Evolutionary conservation across 441 rosid species (phyloP).

Genomic region (Brassica balearica): DNA sequence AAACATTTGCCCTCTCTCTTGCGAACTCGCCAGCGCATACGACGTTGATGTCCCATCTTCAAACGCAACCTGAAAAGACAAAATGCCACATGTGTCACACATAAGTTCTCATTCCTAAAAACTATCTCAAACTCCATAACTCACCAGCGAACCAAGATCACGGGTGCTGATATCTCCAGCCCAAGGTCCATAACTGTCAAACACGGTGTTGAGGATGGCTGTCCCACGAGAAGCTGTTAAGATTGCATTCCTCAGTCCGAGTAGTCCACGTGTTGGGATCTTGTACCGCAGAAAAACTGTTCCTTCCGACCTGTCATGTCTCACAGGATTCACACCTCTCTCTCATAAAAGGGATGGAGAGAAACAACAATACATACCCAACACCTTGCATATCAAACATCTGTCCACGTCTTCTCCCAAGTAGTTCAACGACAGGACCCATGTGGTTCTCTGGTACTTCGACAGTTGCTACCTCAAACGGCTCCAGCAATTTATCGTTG

Average conservation of each 20-base stretch:
- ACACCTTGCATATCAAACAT: constrained; percentile 95
- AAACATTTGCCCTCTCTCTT: constrained; percentile 96
- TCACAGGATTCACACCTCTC: constrained; percentile 29
- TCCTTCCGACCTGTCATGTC: constrained; percentile 73
- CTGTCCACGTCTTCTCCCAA: constrained; percentile 94
- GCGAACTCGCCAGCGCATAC: constrained; percentile 84
- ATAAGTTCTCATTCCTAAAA: background rate
- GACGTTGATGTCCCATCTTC: constrained; percentile 88
- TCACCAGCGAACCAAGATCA: constrained; percentile 95
- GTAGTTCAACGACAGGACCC: constrained; percentile 99
- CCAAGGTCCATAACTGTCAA: constrained; percentile 93
- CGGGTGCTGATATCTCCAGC: constrained; percentile 90
- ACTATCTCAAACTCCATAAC: constrained; percentile 29
- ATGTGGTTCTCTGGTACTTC: constrained; percentile 95
- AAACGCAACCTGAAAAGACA: constrained; percentile 76
- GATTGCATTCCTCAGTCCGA: constrained; percentile 95
- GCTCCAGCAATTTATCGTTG: constrained; percentile 82
- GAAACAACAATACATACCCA: constrained; percentile 59
- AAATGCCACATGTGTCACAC: background rate
- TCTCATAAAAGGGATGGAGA: constrained; percentile 26
- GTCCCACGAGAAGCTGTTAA: constrained; percentile 98
- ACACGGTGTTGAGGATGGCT: constrained; percentile 89
- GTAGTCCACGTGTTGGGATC: constrained; percentile 98
- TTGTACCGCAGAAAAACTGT: constrained; percentile 78
- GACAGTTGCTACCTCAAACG: constrained; percentile 91